Evolutionary conservation across 805 yeast genomes (phyloP), one percentile per base, ranked within the genome.

Genomic region (Saturnispora ahearnii): DNA sequence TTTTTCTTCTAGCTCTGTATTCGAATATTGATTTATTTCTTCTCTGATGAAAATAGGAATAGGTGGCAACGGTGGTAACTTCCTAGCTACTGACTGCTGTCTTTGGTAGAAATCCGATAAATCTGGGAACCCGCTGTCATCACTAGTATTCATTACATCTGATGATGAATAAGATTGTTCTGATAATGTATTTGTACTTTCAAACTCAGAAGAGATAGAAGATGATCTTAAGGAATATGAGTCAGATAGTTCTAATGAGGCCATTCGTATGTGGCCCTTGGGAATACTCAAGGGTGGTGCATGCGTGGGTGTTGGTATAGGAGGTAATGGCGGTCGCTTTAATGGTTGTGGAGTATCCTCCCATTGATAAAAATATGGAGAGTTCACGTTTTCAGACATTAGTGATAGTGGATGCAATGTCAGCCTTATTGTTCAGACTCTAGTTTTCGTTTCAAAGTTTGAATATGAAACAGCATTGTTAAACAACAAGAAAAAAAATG

Each of bases 321-420:
- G 36, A 18, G 50, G 50, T 15, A 41, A 4, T 4, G 50, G 50
- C 10, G 45, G 50, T 30, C 34, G 24, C 26, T 41, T 13, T n/a
- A 22, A 18, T 13, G 45, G 45, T 8, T 41, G 50, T n/a, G 9
- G 34, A 5, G 15, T 8, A 18, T 18, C n/a, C 13, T 41, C 45
- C 50, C 50, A 47, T 22, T 47, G 50, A 24, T 47, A 47, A 18
- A 47, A 47, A 18, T 47, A 47, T 12, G 50, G 50, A 8, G 50
- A 47, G 31, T 32, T 29, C 18, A n/a, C 28, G 45, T 47, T 47
- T 1, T 32, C 45, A 11, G 42, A 38, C 30, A 36, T 36, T 22
- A 2, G 40, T 36, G 24, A 9, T 6, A 36, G 12, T 15, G 7
- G 10, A 4, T 3, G 22, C 24, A n/a, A 12, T 22, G 18, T 36